phyloP scores from a whole-genome alignment of 345 rosid species.

The Excoecaria cochinchinensis region DNA sequence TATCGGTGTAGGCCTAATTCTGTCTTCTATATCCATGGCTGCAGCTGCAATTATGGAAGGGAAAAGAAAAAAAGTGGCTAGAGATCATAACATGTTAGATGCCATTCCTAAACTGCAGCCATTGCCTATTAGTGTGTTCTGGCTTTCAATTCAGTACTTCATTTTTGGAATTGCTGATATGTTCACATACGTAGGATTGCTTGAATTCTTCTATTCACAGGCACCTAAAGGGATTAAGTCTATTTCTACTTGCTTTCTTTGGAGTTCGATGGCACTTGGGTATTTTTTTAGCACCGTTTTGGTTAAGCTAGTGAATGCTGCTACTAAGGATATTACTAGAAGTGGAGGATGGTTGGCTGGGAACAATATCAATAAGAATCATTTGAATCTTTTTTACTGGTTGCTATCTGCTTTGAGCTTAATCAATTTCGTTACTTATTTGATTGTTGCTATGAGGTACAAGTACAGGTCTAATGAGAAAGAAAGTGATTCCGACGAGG shows the following conservation, averaged over 20 bases:
- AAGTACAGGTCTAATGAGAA: slow-evolving; percentile 36
- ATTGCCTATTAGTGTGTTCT: slow-evolving; percentile 47
- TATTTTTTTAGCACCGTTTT: slow-evolving; percentile 45
- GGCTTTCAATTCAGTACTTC: slow-evolving; percentile 59
- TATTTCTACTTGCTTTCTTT: slow-evolving; percentile 47
- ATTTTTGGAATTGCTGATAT: slow-evolving; percentile 56
- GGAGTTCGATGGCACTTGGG: slow-evolving; percentile 60
- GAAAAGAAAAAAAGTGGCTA: slow-evolving; percentile 49
- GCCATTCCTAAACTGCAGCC: slow-evolving; percentile 41
- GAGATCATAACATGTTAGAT: slow-evolving; percentile 48
- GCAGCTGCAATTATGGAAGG: slow-evolving; percentile 44
- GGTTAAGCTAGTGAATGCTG: slow-evolving; percentile 43
- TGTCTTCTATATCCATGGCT: slow-evolving; percentile 49
- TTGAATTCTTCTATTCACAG: slow-evolving; percentile 62
- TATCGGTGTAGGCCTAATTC: slow-evolving; percentile 51
- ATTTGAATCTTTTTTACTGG: slow-evolving; percentile 51
- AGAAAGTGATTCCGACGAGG: slow-evolving; percentile 6
- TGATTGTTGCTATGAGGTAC: slow-evolving; percentile 42
- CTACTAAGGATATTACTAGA: slow-evolving; percentile 29
- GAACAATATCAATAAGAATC: slow-evolving; percentile 54
- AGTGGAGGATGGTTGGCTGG: slow-evolving; percentile 65
- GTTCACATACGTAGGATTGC: slow-evolving; percentile 53
- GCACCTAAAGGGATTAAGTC: slow-evolving; percentile 49
- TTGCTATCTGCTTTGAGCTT: slow-evolving; percentile 46
- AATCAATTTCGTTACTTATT: slow-evolving; percentile 47